A percentile compares a stretch with the other conserved stretches of the same genome.
Conservation (phyloP, 352 stramenopile genomes). For the Globisporangium iwayamae region DNA sequence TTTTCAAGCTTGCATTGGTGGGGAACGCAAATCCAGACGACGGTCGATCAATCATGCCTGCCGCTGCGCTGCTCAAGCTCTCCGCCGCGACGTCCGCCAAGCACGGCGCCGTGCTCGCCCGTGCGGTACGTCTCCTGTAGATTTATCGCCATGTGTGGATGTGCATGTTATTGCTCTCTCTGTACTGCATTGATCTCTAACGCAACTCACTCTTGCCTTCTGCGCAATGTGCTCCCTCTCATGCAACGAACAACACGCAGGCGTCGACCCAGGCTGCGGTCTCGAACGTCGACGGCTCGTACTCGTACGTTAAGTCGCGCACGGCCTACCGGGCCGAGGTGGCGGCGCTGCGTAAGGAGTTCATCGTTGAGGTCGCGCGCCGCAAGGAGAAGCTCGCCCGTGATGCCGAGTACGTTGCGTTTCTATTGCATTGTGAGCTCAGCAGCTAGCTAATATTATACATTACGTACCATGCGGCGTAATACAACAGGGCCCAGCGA, state of each 20-base stretch:
- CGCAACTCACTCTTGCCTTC: neutral
- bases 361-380: slow-evolving; percentile 65
- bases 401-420: slow-evolving; percentile 70
- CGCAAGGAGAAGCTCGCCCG: slow-evolving; percentile 77
- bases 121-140: slow-evolving; percentile 23
- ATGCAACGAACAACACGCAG: slow-evolving; percentile 1
- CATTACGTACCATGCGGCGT: neutral
- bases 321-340: slow-evolving; percentile 70
- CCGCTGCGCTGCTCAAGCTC: slow-evolving; percentile 26
- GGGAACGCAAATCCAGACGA: slow-evolving; percentile 10
- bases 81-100: slow-evolving; percentile 15
- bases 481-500: slow-evolving; percentile 56
- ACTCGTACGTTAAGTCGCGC: slow-evolving; percentile 75
- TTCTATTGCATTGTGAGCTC: neutral
- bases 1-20: slow-evolving; percentile 5
- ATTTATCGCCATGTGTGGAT: neutral
- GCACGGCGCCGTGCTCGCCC: slow-evolving; percentile 25
- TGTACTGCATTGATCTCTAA: neutral
- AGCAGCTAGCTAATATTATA: neutral
- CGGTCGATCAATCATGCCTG: slow-evolving; percentile 26
- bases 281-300: slow-evolving; percentile 35
- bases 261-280: slow-evolving; percentile 13
- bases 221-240: neutral
- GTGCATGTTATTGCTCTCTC: neutral
- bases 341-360: slow-evolving; percentile 60